Evolutionary conservation across 1,284 basidiomycete genomes (phyloP).

Genomic region (Agaricales sp.): DNA sequence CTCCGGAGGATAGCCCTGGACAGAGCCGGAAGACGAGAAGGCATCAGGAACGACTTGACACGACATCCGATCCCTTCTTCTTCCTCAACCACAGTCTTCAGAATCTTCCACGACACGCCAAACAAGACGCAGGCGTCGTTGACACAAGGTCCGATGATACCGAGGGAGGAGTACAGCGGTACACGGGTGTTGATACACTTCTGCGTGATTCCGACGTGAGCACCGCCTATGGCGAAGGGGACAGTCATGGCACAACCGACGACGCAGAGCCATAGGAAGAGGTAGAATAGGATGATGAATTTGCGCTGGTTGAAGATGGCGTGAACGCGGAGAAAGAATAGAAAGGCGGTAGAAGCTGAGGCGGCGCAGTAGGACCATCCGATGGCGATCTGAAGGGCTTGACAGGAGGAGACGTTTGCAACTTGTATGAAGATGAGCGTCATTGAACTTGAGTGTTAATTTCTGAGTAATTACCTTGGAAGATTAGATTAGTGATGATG

Average conservation of each 20-base stretch:
- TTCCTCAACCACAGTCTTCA: not conserved
- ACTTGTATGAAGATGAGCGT: too few species aligned
- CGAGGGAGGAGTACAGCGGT: slow-evolving; percentile 6
- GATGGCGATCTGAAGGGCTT: too few species aligned
- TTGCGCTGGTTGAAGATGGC: slow-evolving; percentile 15
- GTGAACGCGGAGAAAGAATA: slow-evolving; percentile 22
- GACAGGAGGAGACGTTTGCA: not conserved
- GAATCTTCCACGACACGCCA: not conserved
- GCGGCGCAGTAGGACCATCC: slow-evolving; percentile 8
- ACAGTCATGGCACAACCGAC: slow-evolving; percentile 13
- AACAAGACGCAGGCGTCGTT: not conserved
- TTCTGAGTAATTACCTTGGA: not conserved
- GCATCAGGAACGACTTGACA: slow-evolving; percentile 17
- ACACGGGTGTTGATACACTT: slow-evolving; percentile 14
- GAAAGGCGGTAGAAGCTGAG: slow-evolving; percentile 16
- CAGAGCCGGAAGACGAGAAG: too few species aligned
- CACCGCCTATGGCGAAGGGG: slow-evolving; percentile 10
- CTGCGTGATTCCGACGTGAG: slow-evolving; percentile 12
- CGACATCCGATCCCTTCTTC: slow-evolving; percentile 11
- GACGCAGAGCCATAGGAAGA: slow-evolving; percentile 16
- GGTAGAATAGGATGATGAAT: slow-evolving; percentile 13
- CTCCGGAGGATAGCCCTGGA: too few species aligned
- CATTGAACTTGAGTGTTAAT: not conserved
- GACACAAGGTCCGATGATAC: not conserved
- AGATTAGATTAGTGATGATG: not conserved